Base-by-base conservation (phyloP, 2,329 filamentous ascomycete species). In the Pyrenochaeta sp. region DNA sequence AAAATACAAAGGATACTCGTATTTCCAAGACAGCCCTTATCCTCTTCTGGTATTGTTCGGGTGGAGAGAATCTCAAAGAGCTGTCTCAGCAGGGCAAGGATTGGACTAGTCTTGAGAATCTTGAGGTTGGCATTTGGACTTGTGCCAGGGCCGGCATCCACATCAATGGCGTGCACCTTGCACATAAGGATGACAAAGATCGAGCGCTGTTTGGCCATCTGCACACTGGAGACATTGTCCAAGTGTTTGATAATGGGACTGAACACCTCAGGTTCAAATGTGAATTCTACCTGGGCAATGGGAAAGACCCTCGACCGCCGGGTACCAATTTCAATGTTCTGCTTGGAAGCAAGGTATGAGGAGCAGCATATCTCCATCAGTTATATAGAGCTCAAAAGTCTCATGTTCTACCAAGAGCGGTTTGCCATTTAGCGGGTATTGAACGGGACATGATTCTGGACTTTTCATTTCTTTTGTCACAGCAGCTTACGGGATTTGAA, bases 21-120 rank as follows among this genome's bases (percentile, higher is more conserved):
- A 83, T 97, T 23, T 90, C 92, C 1, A 93, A 93, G 64, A 86
- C 86, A 51, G 90, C 89, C 1, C 84, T 96, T 57, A 87, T 89
- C 60, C 76, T 96, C 24, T 77, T 90, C 22, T 70, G 61, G 51
- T 68, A 65, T 39, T 65, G 59, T 5, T 82, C 94, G 20, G 90
- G 87, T 80, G 85, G 82, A 44, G 86, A 89, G 44, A 77, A 77
- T 37, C 75, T 76, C 2, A 51, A 66, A 23, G 80, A 70, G 7
- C 37, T 69, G 7, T 67, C 65, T 1, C 65, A 70, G 30, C 55
- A 67, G 36, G 71, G 80, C 37, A 82, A 81, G 62, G 77, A 80
- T 43, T 85, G 78, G 75, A 77, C 74, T 7, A 71, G 70, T 11
- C 59, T 83, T 1, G 69, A 71, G 2, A 80, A 82, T 9, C 75